Percentiles rank a stretch among this genome's conserved stretches.
These are phyloP conservation scores for Amaranthus hypochondriacus DNA, from an alignment of 148 eudicot species.

Conservation along the genomic window DNA sequence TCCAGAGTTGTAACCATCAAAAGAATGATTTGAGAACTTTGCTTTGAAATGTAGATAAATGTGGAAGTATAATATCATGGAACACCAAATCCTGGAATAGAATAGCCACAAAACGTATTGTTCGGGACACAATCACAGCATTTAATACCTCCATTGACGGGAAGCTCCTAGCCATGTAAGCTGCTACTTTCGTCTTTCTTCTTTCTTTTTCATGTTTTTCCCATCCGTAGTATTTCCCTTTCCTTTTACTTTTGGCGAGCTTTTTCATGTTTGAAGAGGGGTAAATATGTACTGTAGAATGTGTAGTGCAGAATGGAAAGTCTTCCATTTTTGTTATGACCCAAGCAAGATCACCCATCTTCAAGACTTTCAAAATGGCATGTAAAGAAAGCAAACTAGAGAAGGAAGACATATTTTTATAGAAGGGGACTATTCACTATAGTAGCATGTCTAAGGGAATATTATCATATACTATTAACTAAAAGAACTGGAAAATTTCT, in stretches of 20 bases:
- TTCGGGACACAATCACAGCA: constrained; percentile 63
- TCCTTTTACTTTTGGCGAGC: neutral
- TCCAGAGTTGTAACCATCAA: neutral
- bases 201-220: neutral
- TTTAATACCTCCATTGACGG: constrained; percentile 82
- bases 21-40: constrained; percentile 5
- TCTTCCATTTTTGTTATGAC: no score
- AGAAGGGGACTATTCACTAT: no score
- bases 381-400: no score
- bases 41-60: constrained; percentile 44
- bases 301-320: neutral
- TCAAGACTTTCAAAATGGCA: no score
- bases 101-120: constrained; percentile 50
- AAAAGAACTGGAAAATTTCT: no score
- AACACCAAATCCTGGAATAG: constrained; percentile 71
- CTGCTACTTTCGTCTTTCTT: neutral
- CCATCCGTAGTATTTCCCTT: neutral
- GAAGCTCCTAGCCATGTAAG: constrained; percentile 79
- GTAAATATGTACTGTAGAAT: neutral
- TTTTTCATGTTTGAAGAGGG: neutral
- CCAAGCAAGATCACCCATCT: no score
- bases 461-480: no score
- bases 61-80: constrained; percentile 71
- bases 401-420: no score
- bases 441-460: no score